These are phyloP conservation scores for Lichtheimia hyalospora DNA, from an alignment of 371 early-diverging fungal genomes.

Conservation along the genomic window DNA sequence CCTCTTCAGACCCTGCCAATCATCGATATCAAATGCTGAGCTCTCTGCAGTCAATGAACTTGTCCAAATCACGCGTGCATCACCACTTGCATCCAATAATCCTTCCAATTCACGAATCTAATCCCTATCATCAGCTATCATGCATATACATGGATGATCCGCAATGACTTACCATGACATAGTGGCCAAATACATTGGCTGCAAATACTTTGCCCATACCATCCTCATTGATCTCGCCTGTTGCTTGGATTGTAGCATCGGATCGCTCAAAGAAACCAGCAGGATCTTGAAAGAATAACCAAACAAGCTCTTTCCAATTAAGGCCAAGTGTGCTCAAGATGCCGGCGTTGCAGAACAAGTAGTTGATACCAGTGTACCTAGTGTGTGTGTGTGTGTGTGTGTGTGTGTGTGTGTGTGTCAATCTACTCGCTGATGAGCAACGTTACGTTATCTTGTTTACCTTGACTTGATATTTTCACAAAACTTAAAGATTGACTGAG, in stretches of 20 bases:
- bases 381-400: too few relatives aligned
- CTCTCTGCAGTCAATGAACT: slow-evolving; percentile 68
- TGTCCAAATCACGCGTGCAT: slow-evolving; percentile 79
- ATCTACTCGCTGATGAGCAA: background rate
- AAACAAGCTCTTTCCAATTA: slow-evolving; percentile 41
- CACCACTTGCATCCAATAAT: slow-evolving; percentile 43
- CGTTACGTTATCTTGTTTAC: background rate
- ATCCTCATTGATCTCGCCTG: slow-evolving; percentile 55
- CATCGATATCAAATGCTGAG: slow-evolving; percentile 50
- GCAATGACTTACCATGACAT: slow-evolving; percentile 63
- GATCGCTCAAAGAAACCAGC: slow-evolving; percentile 63
- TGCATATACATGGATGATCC: background rate
- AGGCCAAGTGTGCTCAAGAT: slow-evolving; percentile 63
- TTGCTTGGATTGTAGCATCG: slow-evolving; percentile 66
- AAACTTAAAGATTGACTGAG: slow-evolving; percentile 41
- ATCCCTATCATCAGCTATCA: background rate
- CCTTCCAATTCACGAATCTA: slow-evolving; percentile 62
- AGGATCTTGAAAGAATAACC: slow-evolving; percentile 58
- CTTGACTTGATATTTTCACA: slow-evolving; percentile 8
- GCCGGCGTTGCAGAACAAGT: slow-evolving; percentile 84
- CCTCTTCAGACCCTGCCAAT: slow-evolving; percentile 74
- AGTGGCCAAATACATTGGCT: slow-evolving; percentile 89
- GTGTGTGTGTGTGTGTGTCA: too few relatives aligned
- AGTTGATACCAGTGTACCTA: slow-evolving; percentile 58
- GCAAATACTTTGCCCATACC: slow-evolving; percentile 81